These are phyloP conservation scores for Podospora pseudocomata DNA, from an alignment of 495 filamentous ascomycete species.

Conservation along the genomic window DNA sequence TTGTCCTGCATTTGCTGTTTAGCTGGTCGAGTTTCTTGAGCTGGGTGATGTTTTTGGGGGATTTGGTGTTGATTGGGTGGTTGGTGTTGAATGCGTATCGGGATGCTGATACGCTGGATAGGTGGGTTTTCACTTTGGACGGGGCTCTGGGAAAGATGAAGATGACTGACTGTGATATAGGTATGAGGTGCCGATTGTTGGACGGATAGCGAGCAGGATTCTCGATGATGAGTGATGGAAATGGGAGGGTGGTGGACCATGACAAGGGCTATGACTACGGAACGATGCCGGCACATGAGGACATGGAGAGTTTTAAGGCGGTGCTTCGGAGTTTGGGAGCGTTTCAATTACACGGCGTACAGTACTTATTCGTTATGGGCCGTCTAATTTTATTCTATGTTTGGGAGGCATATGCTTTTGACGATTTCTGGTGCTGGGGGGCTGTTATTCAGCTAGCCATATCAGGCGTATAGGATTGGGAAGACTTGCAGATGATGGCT, in stretches of 20 bases:
- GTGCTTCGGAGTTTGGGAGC: background rate
- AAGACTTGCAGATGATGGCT: background rate
- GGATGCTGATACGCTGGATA: slow-evolving; percentile 88
- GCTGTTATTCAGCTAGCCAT: background rate
- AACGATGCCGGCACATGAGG: background rate
- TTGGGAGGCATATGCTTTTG: background rate
- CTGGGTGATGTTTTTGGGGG: slow-evolving; percentile 74
- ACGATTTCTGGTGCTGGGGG: background rate
- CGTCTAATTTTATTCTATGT: background rate
- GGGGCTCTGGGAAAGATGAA: background rate
- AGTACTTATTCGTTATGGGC: background rate
- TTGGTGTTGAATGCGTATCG: slow-evolving; percentile 74
- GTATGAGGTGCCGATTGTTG: slow-evolving; percentile 86
- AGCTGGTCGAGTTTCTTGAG: slow-evolving; percentile 78
- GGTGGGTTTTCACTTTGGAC: slow-evolving; percentile 40
- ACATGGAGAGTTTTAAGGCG: background rate
- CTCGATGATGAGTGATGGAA: slow-evolving; percentile 76
- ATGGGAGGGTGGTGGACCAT: background rate
- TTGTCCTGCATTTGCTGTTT: slow-evolving; percentile 82
- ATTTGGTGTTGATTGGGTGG: slow-evolving; percentile 73
- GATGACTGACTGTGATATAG: slow-evolving; percentile 26
- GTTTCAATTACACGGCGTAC: background rate
- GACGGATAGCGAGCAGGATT: slow-evolving; percentile 78
- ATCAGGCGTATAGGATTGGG: background rate
- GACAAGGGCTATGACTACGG: background rate